Conservation (phyloP, 345 rosid species). For the Limnanthes douglasii region DNA sequence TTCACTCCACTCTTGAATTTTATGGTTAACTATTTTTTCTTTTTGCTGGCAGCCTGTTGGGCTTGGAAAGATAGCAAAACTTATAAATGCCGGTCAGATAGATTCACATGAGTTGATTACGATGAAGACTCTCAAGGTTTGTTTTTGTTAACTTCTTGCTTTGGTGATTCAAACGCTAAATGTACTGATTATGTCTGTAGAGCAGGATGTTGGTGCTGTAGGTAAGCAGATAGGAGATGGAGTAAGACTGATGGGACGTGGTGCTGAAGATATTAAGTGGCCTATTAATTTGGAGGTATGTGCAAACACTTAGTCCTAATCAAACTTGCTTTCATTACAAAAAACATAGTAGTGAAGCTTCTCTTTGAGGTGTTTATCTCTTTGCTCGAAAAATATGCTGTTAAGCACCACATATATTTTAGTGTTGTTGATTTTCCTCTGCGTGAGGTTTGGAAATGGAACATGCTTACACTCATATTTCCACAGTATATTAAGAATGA, state of each 20-base stretch:
- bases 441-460: too few species aligned
- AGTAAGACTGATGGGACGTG: slow-evolving; percentile 93
- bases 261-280: slow-evolving; percentile 81
- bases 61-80: slow-evolving; percentile 77
- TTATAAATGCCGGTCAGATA: slow-evolving; percentile 82
- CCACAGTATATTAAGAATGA: too few species aligned
- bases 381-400: neutral
- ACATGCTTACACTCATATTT: too few species aligned
- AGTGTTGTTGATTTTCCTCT: too few species aligned
- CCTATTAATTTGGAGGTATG: slow-evolving; percentile 90
- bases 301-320: too few species aligned
- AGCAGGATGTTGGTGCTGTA: slow-evolving; percentile 68
- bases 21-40: neutral
- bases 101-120: slow-evolving; percentile 96
- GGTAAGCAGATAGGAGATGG: slow-evolving; percentile 93
- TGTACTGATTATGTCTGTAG: neutral
- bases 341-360: too few species aligned
- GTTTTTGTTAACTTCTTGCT: slow-evolving; percentile 1
- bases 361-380: neutral
- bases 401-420: too few species aligned
- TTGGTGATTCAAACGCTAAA: slow-evolving; percentile 3
- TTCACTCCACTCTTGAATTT: neutral
- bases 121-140: slow-evolving; percentile 92
- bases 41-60: slow-evolving; percentile 69
- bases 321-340: too few species aligned